Base-by-base conservation (phyloP, 768 basidiomycete species). In the Pisolithus microcarpus region DNA sequence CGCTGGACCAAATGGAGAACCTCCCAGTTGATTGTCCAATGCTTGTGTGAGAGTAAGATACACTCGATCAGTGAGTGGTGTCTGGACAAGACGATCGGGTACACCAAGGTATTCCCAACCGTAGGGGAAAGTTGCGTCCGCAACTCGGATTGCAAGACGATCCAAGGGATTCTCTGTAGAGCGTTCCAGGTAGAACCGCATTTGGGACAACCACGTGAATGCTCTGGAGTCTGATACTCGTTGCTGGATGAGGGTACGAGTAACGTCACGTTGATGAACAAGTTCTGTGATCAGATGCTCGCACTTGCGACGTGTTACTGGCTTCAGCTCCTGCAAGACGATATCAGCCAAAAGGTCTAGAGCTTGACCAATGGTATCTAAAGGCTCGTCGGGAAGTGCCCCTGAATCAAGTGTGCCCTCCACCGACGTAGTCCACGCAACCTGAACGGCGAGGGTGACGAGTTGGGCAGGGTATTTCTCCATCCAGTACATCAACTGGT, bases 81-180 rank as follows among this genome's bases (percentile, higher is more conserved):
- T 99, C 68, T 99, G 96, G 19, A 99, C 96, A 38, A 99, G 82
- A 55, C 93, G 84, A 68, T 99, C 96, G 1, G 92, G 85, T 19
- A 98, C 92, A 50, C 96, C 96, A 19, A 99, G 79, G 65, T 99
- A 99, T 67, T 99, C 96, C 91, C 91, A 99, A 16, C 96, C 96
- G 60, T 99, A 98, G 5, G 88, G 85, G 79, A 98, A 98, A 2
- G 77, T 75, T 3, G 94, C 92, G 69, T 95, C 89, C 16, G 96
- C 96, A 51, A 87, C 85, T 52, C 79, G 81, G 56, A 98, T 87
- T 16, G 77, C 70, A 37, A 98, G 74, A 31, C 91, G 75, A 37
- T 94, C 84, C 42, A 96, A 72, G 2, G 92, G 86, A 54, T 87
- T 85, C 42, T 84, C 79, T n/a, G 77, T 65, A 0, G 72, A 62